phyloP scores from a whole-genome alignment of 164 flowering plant genomes.

The Hamamelis virginiana region DNA sequence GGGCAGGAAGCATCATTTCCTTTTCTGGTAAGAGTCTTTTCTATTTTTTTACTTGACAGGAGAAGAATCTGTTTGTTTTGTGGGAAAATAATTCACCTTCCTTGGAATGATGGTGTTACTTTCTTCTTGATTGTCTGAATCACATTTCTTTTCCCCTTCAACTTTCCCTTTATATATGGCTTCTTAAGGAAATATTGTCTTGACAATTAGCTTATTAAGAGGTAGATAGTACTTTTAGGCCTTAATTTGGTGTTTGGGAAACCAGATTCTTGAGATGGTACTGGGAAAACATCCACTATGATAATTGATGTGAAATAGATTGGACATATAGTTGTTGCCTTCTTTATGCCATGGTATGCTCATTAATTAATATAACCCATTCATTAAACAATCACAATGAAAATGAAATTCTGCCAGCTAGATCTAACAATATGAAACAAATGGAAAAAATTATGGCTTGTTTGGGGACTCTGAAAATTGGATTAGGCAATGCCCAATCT shows the following conservation, averaged over 20 bases:
- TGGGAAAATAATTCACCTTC: background rate
- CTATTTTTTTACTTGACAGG: background rate
- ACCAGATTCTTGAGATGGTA: background rate
- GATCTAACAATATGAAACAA: too few relatives aligned
- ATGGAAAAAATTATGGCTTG: too few relatives aligned
- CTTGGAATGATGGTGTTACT: background rate
- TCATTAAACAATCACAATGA: too few relatives aligned
- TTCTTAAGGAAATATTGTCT: background rate
- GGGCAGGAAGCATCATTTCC: constrained; percentile 13
- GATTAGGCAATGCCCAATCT: too few relatives aligned
- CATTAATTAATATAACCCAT: too few relatives aligned
- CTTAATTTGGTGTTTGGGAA: too few relatives aligned
- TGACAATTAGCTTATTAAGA: too few relatives aligned
- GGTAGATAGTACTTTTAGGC: too few relatives aligned
- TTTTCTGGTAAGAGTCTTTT: constrained; percentile 9
- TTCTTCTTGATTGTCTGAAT: background rate
- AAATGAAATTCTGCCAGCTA: too few relatives aligned
- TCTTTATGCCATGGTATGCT: too few relatives aligned
- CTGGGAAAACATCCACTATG: background rate
- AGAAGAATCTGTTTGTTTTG: background rate
- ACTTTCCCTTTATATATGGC: background rate
- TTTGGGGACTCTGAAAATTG: too few relatives aligned
- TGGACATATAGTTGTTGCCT: too few relatives aligned
- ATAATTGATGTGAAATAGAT: background rate
- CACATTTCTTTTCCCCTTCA: background rate